A percentile compares a stretch with the other conserved stretches of the same genome.
Evolutionary conservation across 2,329 filamentous ascomycete genomes (phyloP).

Genomic region (Periconia macrospinosa): DNA sequence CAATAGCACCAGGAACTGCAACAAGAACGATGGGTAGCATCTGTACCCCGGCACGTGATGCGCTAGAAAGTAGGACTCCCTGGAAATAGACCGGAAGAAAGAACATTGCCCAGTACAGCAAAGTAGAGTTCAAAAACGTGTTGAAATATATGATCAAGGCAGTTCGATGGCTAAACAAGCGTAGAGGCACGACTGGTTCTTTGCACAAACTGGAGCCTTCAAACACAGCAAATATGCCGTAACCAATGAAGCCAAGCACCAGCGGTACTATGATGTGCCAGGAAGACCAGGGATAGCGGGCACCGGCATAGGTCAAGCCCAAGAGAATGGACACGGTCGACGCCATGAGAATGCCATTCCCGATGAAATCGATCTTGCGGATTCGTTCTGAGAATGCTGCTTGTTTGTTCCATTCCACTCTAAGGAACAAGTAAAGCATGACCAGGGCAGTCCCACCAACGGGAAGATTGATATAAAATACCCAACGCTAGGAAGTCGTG

Average conservation of each 20-base stretch:
- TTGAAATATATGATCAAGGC: constrained; percentile 2
- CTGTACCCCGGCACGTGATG: constrained; percentile 31
- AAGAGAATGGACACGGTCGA: constrained; percentile 42
- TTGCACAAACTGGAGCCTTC: constrained; percentile 20
- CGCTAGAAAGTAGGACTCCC: constrained; percentile 16
- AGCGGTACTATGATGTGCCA: constrained; percentile 46
- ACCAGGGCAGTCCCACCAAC: constrained; percentile 16
- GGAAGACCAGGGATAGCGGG: constrained; percentile 40
- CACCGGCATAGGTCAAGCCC: constrained; percentile 47
- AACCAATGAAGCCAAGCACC: constrained; percentile 44
- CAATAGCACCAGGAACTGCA: constrained; percentile 2
- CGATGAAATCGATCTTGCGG: constrained; percentile 42
- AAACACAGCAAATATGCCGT: constrained; percentile 38
- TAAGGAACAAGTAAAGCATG: constrained; percentile 30
- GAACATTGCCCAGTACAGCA: constrained; percentile 8
- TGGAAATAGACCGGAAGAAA: constrained; percentile 19
- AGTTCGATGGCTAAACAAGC: constrained; percentile 10
- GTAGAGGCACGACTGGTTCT: constrained; percentile 17
- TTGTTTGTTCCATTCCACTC: constrained; percentile 38
- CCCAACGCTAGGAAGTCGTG: constrained; percentile 44
- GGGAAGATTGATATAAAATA: constrained; percentile 42
- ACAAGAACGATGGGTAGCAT: constrained; percentile 29
- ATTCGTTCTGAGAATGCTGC: not conserved
- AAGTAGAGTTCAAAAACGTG: not conserved
- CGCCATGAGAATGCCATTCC: constrained; percentile 45